These are phyloP conservation scores for Rhazya stricta DNA, from an alignment of 257 asterid genomes.

Conservation along the genomic window DNA sequence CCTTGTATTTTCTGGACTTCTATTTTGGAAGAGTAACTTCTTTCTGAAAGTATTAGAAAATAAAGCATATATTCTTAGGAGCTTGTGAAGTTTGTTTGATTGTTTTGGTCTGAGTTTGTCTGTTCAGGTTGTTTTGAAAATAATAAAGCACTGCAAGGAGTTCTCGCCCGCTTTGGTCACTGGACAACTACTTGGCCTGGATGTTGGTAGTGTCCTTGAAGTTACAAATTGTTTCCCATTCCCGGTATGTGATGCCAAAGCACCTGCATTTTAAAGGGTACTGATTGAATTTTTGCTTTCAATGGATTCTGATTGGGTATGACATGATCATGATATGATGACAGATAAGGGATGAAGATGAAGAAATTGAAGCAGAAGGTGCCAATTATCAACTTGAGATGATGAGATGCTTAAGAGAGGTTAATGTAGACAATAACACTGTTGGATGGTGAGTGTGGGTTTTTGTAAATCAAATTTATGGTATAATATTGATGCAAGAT, in stretches of 20 bases:
- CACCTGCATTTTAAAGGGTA: neutral
- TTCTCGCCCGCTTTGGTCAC: slow-evolving; percentile 90
- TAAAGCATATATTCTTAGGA: neutral
- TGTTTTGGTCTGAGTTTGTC: neutral
- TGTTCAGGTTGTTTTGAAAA: slow-evolving; percentile 79
- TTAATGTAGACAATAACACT: slow-evolving; percentile 95
- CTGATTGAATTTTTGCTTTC: neutral
- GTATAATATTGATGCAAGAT: neutral
- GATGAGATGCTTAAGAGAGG: slow-evolving; percentile 99
- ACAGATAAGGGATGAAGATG: slow-evolving; percentile 96
- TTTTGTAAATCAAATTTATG: neutral
- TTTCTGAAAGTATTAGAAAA: neutral
- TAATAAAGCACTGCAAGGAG: slow-evolving; percentile 94
- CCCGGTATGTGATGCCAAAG: slow-evolving; percentile 49
- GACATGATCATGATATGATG: neutral
- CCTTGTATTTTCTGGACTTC: neutral
- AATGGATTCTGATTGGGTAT: neutral
- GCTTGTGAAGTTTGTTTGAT: neutral
- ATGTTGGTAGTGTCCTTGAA: slow-evolving; percentile 96
- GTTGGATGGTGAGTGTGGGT: slow-evolving; percentile 73
- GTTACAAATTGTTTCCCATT: slow-evolving; percentile 95
- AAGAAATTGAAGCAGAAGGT: slow-evolving; percentile 95
- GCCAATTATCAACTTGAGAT: slow-evolving; percentile 97
- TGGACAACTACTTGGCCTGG: slow-evolving; percentile 96
- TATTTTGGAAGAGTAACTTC: too few relatives aligned